Evolutionary conservation across 805 yeast species (phyloP), one percentile per base, ranked within the genome.

Genomic region (Candida khao-thaluensis): DNA sequence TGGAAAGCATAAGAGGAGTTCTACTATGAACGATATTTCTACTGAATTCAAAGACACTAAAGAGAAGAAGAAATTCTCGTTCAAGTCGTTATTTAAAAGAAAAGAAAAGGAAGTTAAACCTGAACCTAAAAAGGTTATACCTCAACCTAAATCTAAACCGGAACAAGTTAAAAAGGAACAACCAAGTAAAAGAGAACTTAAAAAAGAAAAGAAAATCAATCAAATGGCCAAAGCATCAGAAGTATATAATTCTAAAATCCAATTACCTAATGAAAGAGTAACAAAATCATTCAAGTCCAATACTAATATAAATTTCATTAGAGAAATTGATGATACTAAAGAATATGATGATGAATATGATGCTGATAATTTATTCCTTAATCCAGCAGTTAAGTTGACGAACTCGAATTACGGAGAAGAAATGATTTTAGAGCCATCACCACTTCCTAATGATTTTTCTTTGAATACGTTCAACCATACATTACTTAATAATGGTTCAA

Each of bases 71-170:
- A 60, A 59, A 42, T 69, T 69, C 42, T 62, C 70, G 30, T 63
- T 69, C 52, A 60, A 57, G 33, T 55, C 65, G 2, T 52, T 69
- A 18, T 68, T 69, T 52, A 66, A 61, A 43, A 57, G 58, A 44
- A 66, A 59, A 43, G 59, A 68, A 2, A 65, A 60, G 40, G 50
- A 27, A 10, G 18, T 14, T n/a, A 33, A 33, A 24, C 36, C 36
- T 30, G 14, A 34, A 12, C 23, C 14, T 21, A 14, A 36, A 37
- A 17, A 18, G 9, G 15, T 22, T 7, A 7, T 10, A 8, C 24
- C 24, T 22, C 7, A 22, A 10, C 9, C 10, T 8, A 7, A 22
- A 22, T 22, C 24, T 10, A n/a, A n/a, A n/a, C n/a, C n/a, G n/a
- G n/a, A n/a, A n/a, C n/a, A n/a, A 20, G 16, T 18, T 16, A 22